Evolutionary conservation across 2,329 filamentous ascomycete species (phyloP), one percentile per base, ranked within the genome.

Genomic region (Juglanconis oblonga): DNA sequence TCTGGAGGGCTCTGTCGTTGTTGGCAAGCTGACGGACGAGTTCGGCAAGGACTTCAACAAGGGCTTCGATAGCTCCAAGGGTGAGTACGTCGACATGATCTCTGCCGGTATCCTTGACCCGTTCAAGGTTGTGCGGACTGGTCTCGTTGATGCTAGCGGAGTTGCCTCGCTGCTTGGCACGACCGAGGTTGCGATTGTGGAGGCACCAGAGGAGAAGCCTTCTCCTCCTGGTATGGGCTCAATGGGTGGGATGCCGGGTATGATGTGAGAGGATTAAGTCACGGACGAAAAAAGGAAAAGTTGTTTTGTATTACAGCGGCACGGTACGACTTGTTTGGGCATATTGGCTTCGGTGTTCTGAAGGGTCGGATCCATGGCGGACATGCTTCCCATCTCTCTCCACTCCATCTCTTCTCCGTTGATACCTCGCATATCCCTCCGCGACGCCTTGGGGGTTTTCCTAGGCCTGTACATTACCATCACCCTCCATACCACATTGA

Each of bases 61-160:
- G 83, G 95, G 95, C 66, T 99, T 92, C 81, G 92, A 99, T 85
- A 95, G 90, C 80, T 81, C 92, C 75, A 97, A 93, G 84, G 92
- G 94, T 78, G 91, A 98, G 82, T 99, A 97, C 80, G 92, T 97
- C 68, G 94, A 99, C 83, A 98, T 99, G 95, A 97, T 99, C 73
- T 77, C 85, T 65, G 87, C 92, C 68, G 95, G 95, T 89, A 99
- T 99, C 77, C 90, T 99, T 62, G 95, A 99, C 76, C 95, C 95
- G 66, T 90, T 99, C 85, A 99, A 99, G 90, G 95, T 99, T 69
- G 95, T 99, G 73, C 92, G 95, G 71, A 99, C 95, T 65, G 94
- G 92, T 72, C 88, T 99, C 62, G 86, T 93, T 71, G 95, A 99
- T 71, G 95, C 95, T 69, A 94, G 89, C 73, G 95, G 95, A 79